Percentiles rank a stretch among this genome's conserved stretches.
phyloP scores from a whole-genome alignment of 148 eudicot species.

The Camellia japonica region DNA sequence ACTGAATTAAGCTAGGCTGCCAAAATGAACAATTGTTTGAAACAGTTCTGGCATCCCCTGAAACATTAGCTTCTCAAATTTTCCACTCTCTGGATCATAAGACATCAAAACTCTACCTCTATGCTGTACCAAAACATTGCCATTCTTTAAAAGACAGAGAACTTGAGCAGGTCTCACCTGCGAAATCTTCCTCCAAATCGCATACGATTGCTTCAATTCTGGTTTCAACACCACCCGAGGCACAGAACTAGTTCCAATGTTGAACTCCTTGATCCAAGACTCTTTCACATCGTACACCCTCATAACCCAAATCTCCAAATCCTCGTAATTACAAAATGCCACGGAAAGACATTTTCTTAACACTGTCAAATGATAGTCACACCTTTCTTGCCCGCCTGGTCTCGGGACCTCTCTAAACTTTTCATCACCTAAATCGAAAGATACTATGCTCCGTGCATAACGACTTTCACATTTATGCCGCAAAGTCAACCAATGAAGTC shows the following conservation, averaged over 20 bases:
- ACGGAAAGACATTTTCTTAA: constrained; percentile 24
- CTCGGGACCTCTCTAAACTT: constrained; percentile 16
- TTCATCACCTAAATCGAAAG: constrained; percentile 30
- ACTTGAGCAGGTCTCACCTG: constrained; percentile 8
- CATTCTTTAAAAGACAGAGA: constrained; percentile 25
- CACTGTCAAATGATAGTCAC: constrained; percentile 18
- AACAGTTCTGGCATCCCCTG: constrained; percentile 22
- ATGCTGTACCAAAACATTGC: constrained; percentile 28
- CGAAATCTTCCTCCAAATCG: constrained; percentile 19
- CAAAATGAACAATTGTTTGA: constrained; percentile 25
- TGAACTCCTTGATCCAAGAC: not conserved
- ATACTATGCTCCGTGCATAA: constrained; percentile 12
- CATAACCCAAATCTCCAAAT: constrained; percentile 29
- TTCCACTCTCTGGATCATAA: constrained; percentile 22
- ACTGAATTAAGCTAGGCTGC: constrained; percentile 21
- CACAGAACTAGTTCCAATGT: constrained; percentile 6
- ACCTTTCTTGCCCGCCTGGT: not conserved
- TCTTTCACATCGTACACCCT: constrained; percentile 22
- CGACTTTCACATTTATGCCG: not conserved
- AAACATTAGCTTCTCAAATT: constrained; percentile 6
- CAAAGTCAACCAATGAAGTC: constrained; percentile 28
- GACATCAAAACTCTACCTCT: constrained; percentile 24
- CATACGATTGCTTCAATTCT: not conserved
- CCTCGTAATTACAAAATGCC: not conserved
- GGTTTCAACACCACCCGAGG: not conserved